A percentile compares a stretch with the other conserved stretches of the same genome.
Conservation (phyloP, 129 eudicot genomes). For the Rutidosis leptorrhynchoides region DNA sequence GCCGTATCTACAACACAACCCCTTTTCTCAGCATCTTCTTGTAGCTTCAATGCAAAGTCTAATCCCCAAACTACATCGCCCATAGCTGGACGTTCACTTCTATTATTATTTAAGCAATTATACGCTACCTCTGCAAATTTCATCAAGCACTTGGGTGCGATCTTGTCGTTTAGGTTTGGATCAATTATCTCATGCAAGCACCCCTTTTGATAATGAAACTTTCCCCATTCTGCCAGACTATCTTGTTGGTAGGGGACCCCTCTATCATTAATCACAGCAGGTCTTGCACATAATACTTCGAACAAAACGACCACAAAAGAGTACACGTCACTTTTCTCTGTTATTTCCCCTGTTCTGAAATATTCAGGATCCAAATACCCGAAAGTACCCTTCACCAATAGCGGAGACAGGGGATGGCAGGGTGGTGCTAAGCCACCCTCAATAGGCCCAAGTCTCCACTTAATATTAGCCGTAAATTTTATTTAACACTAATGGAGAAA, state of each 20-base stretch:
- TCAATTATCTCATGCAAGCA: conserved; percentile 34
- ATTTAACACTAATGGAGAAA: too few species aligned
- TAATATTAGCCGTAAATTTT: too few species aligned
- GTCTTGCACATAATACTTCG: conserved; percentile 48
- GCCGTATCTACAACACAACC: neutral
- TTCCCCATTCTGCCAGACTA: conserved; percentile 45
- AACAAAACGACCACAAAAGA: conserved; percentile 57
- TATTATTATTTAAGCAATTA: conserved; percentile 21
- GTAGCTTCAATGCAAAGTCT: conserved; percentile 33
- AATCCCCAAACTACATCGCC: conserved; percentile 21
- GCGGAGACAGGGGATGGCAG: too few species aligned
- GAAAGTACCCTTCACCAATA: conserved; percentile 47
- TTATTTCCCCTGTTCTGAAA: conserved; percentile 19
- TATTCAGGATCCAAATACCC: conserved; percentile 51
- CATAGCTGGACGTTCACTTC: conserved; percentile 19
- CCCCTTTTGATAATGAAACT: conserved; percentile 22
- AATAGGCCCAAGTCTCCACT: too few species aligned
- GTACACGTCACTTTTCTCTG: conserved; percentile 46
- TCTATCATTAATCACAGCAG: conserved; percentile 10
- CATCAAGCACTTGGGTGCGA: conserved; percentile 40
- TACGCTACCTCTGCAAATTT: conserved; percentile 34
- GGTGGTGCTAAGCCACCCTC: too few species aligned
- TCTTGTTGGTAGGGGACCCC: conserved; percentile 31
- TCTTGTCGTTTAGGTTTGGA: conserved; percentile 32
- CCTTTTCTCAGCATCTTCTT: conserved; percentile 22